Conservation (phyloP, 2,329 filamentous ascomycete species). For the Fusarium virguliforme region DNA sequence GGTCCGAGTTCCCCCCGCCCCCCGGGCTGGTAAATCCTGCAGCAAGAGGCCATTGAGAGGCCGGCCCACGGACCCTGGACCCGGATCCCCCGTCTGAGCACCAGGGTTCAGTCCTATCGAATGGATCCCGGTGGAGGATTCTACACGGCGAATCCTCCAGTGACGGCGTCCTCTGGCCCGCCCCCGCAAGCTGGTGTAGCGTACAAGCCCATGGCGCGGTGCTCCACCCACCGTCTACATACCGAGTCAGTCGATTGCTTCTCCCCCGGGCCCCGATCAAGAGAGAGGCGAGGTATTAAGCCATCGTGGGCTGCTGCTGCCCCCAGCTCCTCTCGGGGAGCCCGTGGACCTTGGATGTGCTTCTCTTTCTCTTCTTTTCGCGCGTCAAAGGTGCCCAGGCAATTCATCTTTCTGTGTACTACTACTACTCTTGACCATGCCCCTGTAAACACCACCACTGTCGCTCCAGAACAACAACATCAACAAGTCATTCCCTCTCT, state of each 20-base stretch:
- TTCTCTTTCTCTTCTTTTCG: slow-evolving; percentile 11
- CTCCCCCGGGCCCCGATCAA: background rate
- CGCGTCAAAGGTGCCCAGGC: background rate
- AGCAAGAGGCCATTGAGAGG: no score
- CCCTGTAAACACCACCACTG: slow-evolving; percentile 7
- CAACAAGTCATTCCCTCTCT: background rate
- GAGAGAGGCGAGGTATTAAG: slow-evolving; percentile 43
- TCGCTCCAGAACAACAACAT: slow-evolving; percentile 2
- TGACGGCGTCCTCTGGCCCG: slow-evolving; percentile 45
- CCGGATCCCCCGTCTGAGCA: slow-evolving; percentile 1
- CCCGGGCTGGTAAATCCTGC: no score
- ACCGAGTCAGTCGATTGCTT: slow-evolving; percentile 44
- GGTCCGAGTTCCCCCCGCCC: slow-evolving; percentile 28
- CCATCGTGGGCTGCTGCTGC: slow-evolving; percentile 47
- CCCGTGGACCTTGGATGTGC: slow-evolving; percentile 15
- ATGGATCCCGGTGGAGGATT: slow-evolving; percentile 1
- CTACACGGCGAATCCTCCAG: slow-evolving; percentile 31
- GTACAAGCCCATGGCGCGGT: slow-evolving; percentile 38
- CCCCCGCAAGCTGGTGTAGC: slow-evolving; percentile 50
- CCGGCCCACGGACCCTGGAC: background rate
- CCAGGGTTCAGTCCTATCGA: slow-evolving; percentile 15
- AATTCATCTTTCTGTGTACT: background rate
- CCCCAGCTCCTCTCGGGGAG: slow-evolving; percentile 13
- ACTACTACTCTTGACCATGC: slow-evolving; percentile 5
- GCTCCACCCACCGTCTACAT: slow-evolving; percentile 44